Percentiles rank a stretch among this genome's conserved stretches.
phyloP scores from a whole-genome alignment of 1,139 yeast species.

The Protomyces arabidopsidicola region DNA sequence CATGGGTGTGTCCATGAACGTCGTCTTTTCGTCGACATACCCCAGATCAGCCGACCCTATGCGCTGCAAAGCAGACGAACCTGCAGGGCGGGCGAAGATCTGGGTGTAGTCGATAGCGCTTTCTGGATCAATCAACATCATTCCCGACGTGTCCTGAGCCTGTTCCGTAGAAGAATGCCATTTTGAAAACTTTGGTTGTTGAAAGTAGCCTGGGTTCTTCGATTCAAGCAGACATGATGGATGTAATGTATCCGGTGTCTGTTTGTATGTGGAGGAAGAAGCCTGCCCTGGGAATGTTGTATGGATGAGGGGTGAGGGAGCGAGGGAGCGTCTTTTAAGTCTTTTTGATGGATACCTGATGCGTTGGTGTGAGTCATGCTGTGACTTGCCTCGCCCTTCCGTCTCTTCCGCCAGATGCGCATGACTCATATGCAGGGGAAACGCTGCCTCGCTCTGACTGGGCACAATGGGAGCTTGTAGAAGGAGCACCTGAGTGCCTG shows the following conservation, averaged over 20 bases:
- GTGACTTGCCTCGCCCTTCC: background rate
- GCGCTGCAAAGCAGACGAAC: background rate
- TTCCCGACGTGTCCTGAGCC: conserved; percentile 9
- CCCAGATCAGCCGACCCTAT: background rate
- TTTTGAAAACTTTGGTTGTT: conserved; percentile 7
- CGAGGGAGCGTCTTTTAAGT: background rate
- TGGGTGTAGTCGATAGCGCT: conserved; percentile 23
- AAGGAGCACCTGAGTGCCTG: background rate
- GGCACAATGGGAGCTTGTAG: background rate
- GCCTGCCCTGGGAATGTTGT: background rate
- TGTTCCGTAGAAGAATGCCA: conserved; percentile 24
- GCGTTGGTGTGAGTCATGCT: background rate
- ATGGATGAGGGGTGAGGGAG: background rate
- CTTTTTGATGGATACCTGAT: no score
- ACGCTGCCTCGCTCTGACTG: background rate
- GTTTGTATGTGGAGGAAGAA: background rate
- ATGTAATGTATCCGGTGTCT: background rate
- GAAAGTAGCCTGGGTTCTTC: conserved; percentile 21
- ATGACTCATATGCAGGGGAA: background rate
- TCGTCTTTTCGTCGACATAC: background rate
- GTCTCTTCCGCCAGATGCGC: background rate
- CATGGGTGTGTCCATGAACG: background rate
- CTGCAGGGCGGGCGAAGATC: background rate
- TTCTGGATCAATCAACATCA: conserved; percentile 28
- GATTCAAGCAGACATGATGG: conserved; percentile 25